A percentile compares a stretch with the other conserved stretches of the same genome.
Conservation (phyloP, 73 alveolate genomes). For the Paramecium bursaria region DNA sequence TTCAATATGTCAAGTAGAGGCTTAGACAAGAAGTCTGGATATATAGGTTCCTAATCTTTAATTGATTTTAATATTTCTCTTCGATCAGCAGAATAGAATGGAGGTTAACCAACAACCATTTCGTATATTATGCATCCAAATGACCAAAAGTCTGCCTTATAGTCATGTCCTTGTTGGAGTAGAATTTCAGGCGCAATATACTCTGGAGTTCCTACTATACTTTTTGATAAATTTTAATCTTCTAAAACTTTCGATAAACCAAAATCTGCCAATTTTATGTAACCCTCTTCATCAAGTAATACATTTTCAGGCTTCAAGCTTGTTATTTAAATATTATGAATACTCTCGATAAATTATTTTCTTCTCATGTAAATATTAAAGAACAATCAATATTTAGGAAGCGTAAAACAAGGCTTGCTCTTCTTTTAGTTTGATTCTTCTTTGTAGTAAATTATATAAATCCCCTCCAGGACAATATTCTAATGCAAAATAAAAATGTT, state of each 20-base stretch:
- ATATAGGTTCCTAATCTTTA: constrained; percentile 39
- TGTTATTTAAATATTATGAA: constrained; percentile 58
- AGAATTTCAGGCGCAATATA: constrained; percentile 83
- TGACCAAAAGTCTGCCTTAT: constrained; percentile 84
- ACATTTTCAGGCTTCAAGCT: constrained; percentile 94
- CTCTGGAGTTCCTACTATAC: constrained; percentile 88
- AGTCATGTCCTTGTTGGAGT: constrained; percentile 69
- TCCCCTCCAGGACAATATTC: constrained; percentile 94
- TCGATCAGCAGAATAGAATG: constrained; percentile 71
- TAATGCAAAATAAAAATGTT: constrained; percentile 84
- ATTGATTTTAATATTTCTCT: constrained; percentile 43
- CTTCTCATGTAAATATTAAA: constrained; percentile 83
- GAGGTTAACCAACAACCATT: constrained; percentile 81
- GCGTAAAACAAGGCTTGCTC: constrained; percentile 82
- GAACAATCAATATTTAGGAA: constrained; percentile 82
- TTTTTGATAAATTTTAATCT: constrained; percentile 69
- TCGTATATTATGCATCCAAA: constrained; percentile 85
- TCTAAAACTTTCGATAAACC: constrained; percentile 87
- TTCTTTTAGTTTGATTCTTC: constrained; percentile 77
- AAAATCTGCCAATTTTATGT: constrained; percentile 91
- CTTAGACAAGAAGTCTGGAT: constrained; percentile 24
- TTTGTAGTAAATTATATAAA: constrained; percentile 73
- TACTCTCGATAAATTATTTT: constrained; percentile 89
- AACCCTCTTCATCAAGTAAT: constrained; percentile 90
- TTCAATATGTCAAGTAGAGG: neutral